A percentile compares a stretch with the other conserved stretches of the same genome.
These are phyloP conservation scores for Exophiala lecanii-corni DNA, from an alignment of 2,329 filamentous ascomycete genomes.

Conservation along the genomic window DNA sequence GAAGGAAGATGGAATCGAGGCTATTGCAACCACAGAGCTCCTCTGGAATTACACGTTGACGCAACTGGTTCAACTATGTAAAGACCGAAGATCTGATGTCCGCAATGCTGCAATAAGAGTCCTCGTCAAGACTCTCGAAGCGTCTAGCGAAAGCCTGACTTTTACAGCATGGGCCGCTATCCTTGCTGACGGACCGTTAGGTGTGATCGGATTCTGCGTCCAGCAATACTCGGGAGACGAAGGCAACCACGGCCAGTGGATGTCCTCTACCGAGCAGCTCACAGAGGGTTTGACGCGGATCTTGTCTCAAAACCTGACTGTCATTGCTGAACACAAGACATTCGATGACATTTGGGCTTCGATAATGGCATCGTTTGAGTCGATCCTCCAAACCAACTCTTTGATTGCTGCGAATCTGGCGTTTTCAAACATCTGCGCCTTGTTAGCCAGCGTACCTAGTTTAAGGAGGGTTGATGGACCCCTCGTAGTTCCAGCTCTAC, in stretches of 20 bases:
- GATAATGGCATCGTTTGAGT: conserved; percentile 14
- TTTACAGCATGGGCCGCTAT: conserved; percentile 38
- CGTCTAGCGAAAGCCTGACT: conserved; percentile 66
- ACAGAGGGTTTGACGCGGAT: conserved; percentile 17
- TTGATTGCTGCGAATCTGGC: conserved; percentile 12
- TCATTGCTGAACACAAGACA: conserved; percentile 12
- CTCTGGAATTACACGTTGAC: conserved; percentile 22
- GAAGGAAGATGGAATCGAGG: neutral
- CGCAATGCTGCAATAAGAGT: conserved; percentile 75
- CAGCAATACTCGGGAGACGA: conserved; percentile 3
- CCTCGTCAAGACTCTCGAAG: conserved; percentile 83
- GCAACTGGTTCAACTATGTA: conserved; percentile 33
- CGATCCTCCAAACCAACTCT: conserved; percentile 9
- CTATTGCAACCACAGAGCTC: conserved; percentile 3
- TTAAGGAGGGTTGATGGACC: conserved; percentile 9
- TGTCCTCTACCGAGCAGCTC: conserved; percentile 16
- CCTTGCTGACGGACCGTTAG: conserved; percentile 36
- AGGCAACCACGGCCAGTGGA: conserved; percentile 10
- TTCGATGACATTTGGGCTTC: conserved; percentile 20
- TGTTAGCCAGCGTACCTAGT: conserved; percentile 9
- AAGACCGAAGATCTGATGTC: conserved; percentile 37
- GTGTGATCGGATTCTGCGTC: conserved; percentile 11
- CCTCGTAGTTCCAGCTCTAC: conserved; percentile 24
- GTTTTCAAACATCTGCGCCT: conserved; percentile 16
- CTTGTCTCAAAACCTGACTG: conserved; percentile 12